Percentiles rank a stretch among this genome's conserved stretches.
phyloP scores from a whole-genome alignment of 83 land plant species.

The Thuja plicata region DNA sequence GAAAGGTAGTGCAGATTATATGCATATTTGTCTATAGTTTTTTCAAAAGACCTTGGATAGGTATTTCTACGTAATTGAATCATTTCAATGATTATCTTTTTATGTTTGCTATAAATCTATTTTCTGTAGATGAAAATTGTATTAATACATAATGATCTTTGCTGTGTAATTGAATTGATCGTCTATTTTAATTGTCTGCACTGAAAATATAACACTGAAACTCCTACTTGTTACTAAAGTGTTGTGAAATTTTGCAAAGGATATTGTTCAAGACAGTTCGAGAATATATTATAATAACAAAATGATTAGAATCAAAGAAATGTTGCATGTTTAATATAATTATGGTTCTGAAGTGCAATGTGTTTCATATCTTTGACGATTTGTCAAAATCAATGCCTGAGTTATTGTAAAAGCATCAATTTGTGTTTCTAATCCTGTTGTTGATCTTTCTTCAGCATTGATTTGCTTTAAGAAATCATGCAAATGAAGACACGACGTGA shows the following conservation, averaged over 20 bases:
- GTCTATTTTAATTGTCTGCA: neutral
- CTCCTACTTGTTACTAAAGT: neutral
- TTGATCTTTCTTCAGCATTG: neutral
- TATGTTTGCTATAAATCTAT: neutral
- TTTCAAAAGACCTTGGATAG: neutral
- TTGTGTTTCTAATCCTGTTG: neutral
- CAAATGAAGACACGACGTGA: neutral
- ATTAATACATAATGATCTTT: neutral
- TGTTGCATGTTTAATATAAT: neutral
- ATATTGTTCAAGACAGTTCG: neutral
- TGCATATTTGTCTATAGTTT: neutral
- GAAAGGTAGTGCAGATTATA: neutral
- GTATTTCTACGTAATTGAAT: neutral
- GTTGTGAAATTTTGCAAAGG: neutral
- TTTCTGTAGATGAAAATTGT: neutral
- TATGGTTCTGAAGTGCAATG: neutral
- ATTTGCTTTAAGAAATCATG: neutral
- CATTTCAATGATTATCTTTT: neutral
- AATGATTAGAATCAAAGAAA: neutral
- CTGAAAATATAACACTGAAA: neutral
- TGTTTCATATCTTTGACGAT: neutral
- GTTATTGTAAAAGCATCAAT: neutral
- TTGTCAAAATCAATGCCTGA: neutral
- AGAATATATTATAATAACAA: neutral
- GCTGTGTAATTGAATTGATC: neutral